Conservation (phyloP, 139 green algal genomes). For the Ostreobium quekettii region DNA sequence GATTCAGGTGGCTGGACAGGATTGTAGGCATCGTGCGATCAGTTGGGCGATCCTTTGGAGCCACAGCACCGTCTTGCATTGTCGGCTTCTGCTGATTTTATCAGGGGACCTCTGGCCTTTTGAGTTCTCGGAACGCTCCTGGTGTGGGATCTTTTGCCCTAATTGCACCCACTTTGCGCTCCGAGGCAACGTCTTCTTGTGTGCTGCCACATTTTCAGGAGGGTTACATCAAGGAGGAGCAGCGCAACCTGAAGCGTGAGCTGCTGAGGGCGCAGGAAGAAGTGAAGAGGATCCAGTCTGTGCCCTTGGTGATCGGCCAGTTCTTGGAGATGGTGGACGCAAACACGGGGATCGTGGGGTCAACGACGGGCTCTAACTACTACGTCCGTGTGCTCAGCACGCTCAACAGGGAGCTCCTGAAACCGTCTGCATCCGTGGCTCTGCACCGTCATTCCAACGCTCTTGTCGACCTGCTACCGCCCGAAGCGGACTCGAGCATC, state of each 20-base stretch:
- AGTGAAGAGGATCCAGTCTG: constrained; percentile 95
- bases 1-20: constrained; percentile 67
- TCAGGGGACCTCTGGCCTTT: background rate
- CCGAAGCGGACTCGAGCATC: constrained; percentile 95
- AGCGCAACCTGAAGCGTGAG: constrained; percentile 95
- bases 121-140: no score
- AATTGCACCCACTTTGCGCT: no score
- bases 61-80: background rate
- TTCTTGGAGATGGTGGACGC: constrained; percentile 98
- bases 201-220: constrained; percentile 50
- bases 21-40: background rate
- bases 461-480: constrained; percentile 95
- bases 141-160: no score
- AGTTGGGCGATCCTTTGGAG: background rate
- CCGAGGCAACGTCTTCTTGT: no score
- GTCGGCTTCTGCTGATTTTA: background rate
- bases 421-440: constrained; percentile 86
- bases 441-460: constrained; percentile 97
- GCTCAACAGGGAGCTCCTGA: constrained; percentile 94
- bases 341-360: constrained; percentile 93
- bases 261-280: constrained; percentile 94
- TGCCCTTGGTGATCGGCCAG: constrained; percentile 97
- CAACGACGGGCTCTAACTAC: constrained; percentile 86
- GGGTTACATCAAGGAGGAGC: constrained; percentile 99
- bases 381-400: constrained; percentile 93